phyloP scores from a whole-genome alignment of 2,329 filamentous ascomycete species.

The Lomentospora prolificans region DNA sequence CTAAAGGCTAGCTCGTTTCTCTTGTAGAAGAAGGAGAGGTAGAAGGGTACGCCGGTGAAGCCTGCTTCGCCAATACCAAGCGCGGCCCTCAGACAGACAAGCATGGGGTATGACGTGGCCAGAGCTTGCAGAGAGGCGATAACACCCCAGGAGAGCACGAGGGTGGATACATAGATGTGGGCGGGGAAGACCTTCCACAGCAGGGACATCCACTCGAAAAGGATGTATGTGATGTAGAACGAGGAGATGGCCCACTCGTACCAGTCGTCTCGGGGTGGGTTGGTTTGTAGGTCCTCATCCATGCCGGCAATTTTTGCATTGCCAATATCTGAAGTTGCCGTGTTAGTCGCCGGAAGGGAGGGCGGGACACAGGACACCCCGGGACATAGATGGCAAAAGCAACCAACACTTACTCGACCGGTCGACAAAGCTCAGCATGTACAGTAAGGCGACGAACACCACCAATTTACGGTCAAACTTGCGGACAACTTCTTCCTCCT shows the following conservation, averaged over 20 bases:
- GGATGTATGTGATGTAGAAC: conserved; percentile 55
- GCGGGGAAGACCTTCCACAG: conserved; percentile 51
- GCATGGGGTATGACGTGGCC: conserved; percentile 51
- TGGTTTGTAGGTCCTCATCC: conserved; percentile 48
- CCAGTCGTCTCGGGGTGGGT: conserved; percentile 32
- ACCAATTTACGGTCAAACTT: conserved; percentile 74
- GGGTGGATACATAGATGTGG: conserved; percentile 46
- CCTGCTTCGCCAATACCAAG: conserved; percentile 57
- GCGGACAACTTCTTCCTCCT: conserved; percentile 60
- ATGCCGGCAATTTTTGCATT: conserved; percentile 56
- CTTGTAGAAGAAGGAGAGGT: conserved; percentile 55
- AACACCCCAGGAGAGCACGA: conserved; percentile 72
- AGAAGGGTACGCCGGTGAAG: conserved; percentile 54
- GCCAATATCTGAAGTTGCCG: conserved; percentile 40
- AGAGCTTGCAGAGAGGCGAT: conserved; percentile 64
- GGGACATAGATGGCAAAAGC: background rate
- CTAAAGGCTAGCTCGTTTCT: conserved; percentile 69
- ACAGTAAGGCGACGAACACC: conserved; percentile 70
- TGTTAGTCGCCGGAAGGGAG: background rate
- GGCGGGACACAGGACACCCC: background rate
- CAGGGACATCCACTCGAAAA: conserved; percentile 56
- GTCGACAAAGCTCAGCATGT: conserved; percentile 78
- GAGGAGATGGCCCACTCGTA: conserved; percentile 52
- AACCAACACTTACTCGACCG: conserved; percentile 57
- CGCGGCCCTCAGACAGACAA: conserved; percentile 44